Base-by-base conservation (phyloP, 768 basidiomycete species). In the Russula abietina region DNA sequence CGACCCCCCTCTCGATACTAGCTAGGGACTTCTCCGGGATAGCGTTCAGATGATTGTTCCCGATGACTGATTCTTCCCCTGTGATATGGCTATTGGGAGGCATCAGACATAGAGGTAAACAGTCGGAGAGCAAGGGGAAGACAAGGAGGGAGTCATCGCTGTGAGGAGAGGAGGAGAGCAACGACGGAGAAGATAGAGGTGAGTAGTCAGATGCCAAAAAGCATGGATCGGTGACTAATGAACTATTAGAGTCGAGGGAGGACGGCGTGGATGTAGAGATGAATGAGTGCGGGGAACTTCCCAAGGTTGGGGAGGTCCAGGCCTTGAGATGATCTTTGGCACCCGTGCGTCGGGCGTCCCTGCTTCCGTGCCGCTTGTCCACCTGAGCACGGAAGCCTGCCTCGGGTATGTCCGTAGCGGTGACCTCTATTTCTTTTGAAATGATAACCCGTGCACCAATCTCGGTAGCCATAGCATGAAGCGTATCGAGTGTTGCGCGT, bases 401-500 rank as follows among this genome's bases (percentile, higher is more conserved):
- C 0, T 72, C 74, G n/a, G 75, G 52, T 17, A 65, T 70, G 7
- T 70, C 72, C 68, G 87, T 75, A 12, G 76, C 78, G 0, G 79
- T 80, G 0, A 93, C 84, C 68, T 89, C 88, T 32, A 96, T 84
- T 71, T 94, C 91, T 75, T 91, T 92, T 17, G 94, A 88, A 32
- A 97, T 84, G 53, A 94, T 85, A 60, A 97, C 92, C 28, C 90
- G 91, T 0, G 92, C 95, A 1, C 93, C 93, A 45, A 98, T 88
- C 71, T 96, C 93, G 28, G 87, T 85, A 0, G 94, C 93, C 95
- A 98, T 98, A 78, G 84, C 85, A 71, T 91, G 91, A 16, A 98
- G 83, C 0, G 94, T 96, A 69, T 87, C 85, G 43, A 98, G 75
- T 3, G 89, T 92, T 67, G 82, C 81, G 61, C 90, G 88, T 66